Base-by-base conservation (phyloP, 495 filamentous ascomycete species). In the Trichoderma virens region DNA sequence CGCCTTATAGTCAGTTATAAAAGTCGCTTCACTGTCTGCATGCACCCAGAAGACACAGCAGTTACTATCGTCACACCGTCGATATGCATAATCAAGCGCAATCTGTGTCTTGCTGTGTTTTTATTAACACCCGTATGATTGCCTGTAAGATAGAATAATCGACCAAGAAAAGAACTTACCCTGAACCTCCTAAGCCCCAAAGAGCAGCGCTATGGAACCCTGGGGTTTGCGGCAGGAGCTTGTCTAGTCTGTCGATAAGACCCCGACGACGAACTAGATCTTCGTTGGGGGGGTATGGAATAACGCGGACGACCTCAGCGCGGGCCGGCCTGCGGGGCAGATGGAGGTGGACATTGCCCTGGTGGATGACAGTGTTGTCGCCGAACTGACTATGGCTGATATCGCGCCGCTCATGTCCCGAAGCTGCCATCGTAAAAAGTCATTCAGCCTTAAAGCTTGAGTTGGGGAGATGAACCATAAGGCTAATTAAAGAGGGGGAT, bases 41-140 rank as follows among this genome's bases (percentile, higher is more conserved):
- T 62, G 30, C 35, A 62, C 60, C 60, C 60, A 62, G 28, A 62
- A 34, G 30, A 62, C 23, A 13, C 20, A 41, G 60, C 60, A 34
- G 2, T 62, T 16, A 6, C n/a, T 9, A 27, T 66, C 47, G 13
- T 66, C 39, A 45, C 65, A 65, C 59, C 68, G 65, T 14, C 62
- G 25, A 59, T 68, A 73, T 13, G 66, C 67, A 45, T 66, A 67
- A 23, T 71, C 62, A 8, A 41, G 67, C 3, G 69, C 69, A 9
- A 71, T 59, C 63, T 71, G 67, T 0, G 69, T 71, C 67, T 71
- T 71, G 9, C 66, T 71, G 14, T 32, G 32, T 5, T 28, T 27
- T n/a, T n/a, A 38, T 67, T 51, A 67, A 11, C 14, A 5, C 28
- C 18, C 51, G 1, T 62, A 62, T 31, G 25, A 32, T 20, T 38